Conservation (phyloP, 805 yeast genomes). For the Tetrapisispora fleetii region DNA sequence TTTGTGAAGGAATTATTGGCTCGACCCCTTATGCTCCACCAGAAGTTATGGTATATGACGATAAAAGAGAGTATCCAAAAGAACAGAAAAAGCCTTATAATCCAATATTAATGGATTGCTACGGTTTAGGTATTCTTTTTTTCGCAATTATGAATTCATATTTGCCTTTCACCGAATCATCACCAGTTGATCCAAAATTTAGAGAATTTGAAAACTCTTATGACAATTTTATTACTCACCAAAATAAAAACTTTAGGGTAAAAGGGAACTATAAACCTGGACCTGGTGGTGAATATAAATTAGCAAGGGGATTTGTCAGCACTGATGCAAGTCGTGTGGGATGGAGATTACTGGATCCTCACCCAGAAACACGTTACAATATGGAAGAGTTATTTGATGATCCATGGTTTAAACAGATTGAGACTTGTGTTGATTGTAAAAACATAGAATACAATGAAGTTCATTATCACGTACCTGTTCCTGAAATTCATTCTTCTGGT, state of each 20-base stretch:
- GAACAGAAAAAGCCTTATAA: slow-evolving; percentile 36
- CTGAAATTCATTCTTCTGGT: neutral
- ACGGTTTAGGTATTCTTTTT: slow-evolving; percentile 64
- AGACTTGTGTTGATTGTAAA: slow-evolving; percentile 37
- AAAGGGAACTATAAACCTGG: slow-evolving; percentile 38
- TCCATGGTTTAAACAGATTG: slow-evolving; percentile 52
- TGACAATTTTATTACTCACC: slow-evolving; percentile 27
- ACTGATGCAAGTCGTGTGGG: slow-evolving; percentile 58
- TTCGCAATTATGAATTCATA: slow-evolving; percentile 49
- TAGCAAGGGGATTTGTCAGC: slow-evolving; percentile 51
- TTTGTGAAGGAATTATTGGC: slow-evolving; percentile 47
- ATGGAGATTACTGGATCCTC: slow-evolving; percentile 67
- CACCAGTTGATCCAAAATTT: slow-evolving; percentile 38
- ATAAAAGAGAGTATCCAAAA: slow-evolving; percentile 28
- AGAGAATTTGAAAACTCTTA: slow-evolving; percentile 47
- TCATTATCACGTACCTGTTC: neutral
- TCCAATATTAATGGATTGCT: slow-evolving; percentile 59
- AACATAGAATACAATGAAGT: slow-evolving; percentile 3
- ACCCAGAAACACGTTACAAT: slow-evolving; percentile 42
- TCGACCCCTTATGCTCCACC: slow-evolving; percentile 80
- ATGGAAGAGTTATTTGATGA: slow-evolving; percentile 47
- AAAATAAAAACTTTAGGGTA: slow-evolving; percentile 41
- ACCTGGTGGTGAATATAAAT: slow-evolving; percentile 65
- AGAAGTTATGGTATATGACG: slow-evolving; percentile 47
- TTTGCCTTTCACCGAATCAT: slow-evolving; percentile 51